Evolutionary conservation across 495 filamentous ascomycete genomes (phyloP), one percentile per base, ranked within the genome.

Genomic region (Penicillium diatomitis): DNA sequence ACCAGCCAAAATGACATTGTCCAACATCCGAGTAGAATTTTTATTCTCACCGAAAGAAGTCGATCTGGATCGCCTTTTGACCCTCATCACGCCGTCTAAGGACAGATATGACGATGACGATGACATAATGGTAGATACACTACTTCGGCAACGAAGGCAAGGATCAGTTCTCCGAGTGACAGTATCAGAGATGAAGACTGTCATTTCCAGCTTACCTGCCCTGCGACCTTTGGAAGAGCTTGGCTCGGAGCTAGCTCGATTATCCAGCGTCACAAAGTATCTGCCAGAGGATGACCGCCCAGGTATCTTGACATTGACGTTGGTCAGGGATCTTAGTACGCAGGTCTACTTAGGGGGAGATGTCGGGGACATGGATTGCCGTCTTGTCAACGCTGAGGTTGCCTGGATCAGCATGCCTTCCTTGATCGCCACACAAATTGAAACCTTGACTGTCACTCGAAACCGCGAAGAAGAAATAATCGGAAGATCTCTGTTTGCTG

Each of bases 261-360:
- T 97, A 5, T 85, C 89, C 8, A 92, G 82, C 5, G 89, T 97
- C 29, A 79, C 92, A 8, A 96, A 95, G 58, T 96, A 97, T 58
- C 73, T 99, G 4, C 90, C 94, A 0, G 90, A 97, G 60, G 94
- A 97, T 68, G 91, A 96, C 52, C 81, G 92, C 0, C 94, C 94
- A 9, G 94, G 94, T 0, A 69, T 97, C 30, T 66, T 99, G 33
- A 90, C 84, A 5, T 67, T 97, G 10, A 70, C 76, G 7, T 66
- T 79, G n/a, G 57, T 96, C 37, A 75, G 80, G 41, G 73, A 81
- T 6, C 50, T 89, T 8, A 76, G 83, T 27, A 61, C 73, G 11
- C 56, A 74, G 12, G 66, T 85, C 10, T 75, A 82, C 38, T 49
- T 89, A 36, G 75, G 79, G 20, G 77, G 82, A 3, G 69, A 71